These are phyloP conservation scores for Reutealis trisperma DNA, from an alignment of 345 rosid species.

Conservation along the genomic window DNA sequence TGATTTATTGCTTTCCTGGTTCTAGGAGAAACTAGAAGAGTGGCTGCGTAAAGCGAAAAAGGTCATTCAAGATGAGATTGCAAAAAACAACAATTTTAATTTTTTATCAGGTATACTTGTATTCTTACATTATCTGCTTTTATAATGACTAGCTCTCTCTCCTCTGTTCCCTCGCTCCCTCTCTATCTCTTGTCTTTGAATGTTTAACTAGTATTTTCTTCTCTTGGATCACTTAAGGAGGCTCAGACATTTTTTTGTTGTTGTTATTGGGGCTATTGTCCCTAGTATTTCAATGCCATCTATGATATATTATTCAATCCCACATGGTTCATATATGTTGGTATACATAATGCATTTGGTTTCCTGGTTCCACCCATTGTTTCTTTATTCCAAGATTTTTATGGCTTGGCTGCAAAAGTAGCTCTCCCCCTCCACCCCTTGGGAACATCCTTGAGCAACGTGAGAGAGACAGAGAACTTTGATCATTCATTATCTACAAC, in stretches of 20 bases:
- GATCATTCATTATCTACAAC: not conserved
- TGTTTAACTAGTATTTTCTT: not conserved
- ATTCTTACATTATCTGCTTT: not conserved
- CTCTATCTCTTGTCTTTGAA: not conserved
- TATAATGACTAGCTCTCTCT: not conserved
- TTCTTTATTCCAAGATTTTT: not conserved
- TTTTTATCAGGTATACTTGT: slow-evolving; percentile 55
- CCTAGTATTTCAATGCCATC: not conserved
- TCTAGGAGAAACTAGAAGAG: slow-evolving; percentile 93
- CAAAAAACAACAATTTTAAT: slow-evolving; percentile 46
- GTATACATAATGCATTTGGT: not conserved
- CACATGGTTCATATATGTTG: not conserved
- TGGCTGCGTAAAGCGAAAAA: slow-evolving; percentile 77
- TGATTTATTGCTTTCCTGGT: slow-evolving; percentile 25
- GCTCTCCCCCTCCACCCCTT: not conserved
- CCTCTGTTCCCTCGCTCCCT: not conserved
- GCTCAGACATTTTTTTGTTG: not conserved
- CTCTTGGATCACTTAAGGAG: not conserved
- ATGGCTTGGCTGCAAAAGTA: not conserved
- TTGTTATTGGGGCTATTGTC: not conserved
- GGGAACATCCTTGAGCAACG: not conserved
- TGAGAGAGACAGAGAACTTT: not conserved
- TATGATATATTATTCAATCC: not conserved
- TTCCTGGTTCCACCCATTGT: not conserved
- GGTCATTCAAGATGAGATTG: slow-evolving; percentile 60